A percentile compares a stretch with the other conserved stretches of the same genome.
These are phyloP conservation scores for Vanrija sp. DNA, from an alignment of 1,284 basidiomycete species.

Conservation along the genomic window DNA sequence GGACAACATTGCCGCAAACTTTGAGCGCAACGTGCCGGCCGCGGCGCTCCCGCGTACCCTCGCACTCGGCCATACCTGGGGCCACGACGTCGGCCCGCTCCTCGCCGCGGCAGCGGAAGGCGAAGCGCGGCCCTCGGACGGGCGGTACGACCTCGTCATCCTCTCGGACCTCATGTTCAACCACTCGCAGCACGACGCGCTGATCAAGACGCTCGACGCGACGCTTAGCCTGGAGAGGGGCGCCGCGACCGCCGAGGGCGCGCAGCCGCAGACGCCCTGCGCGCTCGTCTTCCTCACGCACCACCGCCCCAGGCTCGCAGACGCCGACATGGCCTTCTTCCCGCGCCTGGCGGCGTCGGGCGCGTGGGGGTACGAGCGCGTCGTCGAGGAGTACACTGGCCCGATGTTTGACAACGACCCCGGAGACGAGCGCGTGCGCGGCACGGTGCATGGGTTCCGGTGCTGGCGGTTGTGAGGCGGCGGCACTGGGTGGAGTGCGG, in stretches of 20 bases:
- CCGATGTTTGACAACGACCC: slow-evolving; percentile 85
- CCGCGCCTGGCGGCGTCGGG: slow-evolving; percentile 45
- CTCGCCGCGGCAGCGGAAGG: slow-evolving; percentile 37
- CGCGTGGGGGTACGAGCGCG: slow-evolving; percentile 74
- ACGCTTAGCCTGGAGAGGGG: slow-evolving; percentile 33
- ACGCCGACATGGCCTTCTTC: slow-evolving; percentile 83
- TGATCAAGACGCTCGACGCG: slow-evolving; percentile 69
- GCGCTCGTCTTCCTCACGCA: slow-evolving; percentile 90
- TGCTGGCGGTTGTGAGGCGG: slow-evolving; percentile 27
- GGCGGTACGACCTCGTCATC: slow-evolving; percentile 72
- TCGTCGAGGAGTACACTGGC: slow-evolving; percentile 64
- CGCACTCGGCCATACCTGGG: slow-evolving; percentile 86
- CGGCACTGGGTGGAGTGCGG: slow-evolving; percentile 9
- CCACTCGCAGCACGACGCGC: slow-evolving; percentile 67
- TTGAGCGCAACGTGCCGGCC: slow-evolving; percentile 32
- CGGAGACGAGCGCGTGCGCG: slow-evolving; percentile 59
- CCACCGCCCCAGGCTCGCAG: slow-evolving; percentile 78
- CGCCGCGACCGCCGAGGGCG: background rate
- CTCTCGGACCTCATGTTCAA: slow-evolving; percentile 72
- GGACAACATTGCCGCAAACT: slow-evolving; percentile 71
- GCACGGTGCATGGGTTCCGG: slow-evolving; percentile 60
- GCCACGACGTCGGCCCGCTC: slow-evolving; percentile 60
- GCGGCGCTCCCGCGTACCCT: background rate
- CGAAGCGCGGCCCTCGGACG: slow-evolving; percentile 12
- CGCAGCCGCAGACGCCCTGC: slow-evolving; percentile 49